phyloP scores from a whole-genome alignment of 805 yeast species.

The Yarrowia sp. region DNA sequence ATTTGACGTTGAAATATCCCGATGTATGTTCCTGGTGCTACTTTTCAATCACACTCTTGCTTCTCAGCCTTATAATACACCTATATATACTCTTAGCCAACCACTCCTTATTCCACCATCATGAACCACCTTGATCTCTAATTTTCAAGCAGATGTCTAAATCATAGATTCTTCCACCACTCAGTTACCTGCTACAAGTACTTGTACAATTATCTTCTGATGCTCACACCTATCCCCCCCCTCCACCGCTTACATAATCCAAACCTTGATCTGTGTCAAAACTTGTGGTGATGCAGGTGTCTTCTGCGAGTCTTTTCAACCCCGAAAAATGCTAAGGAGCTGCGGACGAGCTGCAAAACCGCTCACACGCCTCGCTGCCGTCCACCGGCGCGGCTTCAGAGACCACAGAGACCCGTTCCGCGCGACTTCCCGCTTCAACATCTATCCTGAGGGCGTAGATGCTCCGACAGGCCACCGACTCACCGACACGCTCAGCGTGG shows the following conservation, averaged over 20 bases:
- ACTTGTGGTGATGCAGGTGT: background rate
- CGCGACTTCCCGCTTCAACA: background rate
- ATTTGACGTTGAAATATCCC: no score
- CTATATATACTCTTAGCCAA: no score
- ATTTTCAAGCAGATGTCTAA: no score
- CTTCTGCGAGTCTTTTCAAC: background rate
- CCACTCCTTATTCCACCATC: no score
- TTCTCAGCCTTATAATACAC: no score
- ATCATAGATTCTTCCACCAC: no score
- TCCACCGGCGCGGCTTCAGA: background rate
- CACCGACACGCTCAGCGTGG: background rate
- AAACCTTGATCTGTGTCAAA: background rate
- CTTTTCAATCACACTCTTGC: no score
- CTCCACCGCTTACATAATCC: background rate
- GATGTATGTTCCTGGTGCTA: no score
- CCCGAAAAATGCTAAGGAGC: constrained; percentile 16
- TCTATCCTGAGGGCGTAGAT: background rate
- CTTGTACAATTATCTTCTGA: no score
- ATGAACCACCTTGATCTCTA: no score
- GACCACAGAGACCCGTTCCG: background rate
- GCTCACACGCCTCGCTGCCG: background rate
- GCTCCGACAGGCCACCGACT: background rate
- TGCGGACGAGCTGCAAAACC: constrained; percentile 1
- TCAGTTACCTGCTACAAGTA: no score
- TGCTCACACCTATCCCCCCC: no score